These are phyloP conservation scores for Saussurea involucrata DNA, from an alignment of 129 eudicot species.

Conservation along the genomic window DNA sequence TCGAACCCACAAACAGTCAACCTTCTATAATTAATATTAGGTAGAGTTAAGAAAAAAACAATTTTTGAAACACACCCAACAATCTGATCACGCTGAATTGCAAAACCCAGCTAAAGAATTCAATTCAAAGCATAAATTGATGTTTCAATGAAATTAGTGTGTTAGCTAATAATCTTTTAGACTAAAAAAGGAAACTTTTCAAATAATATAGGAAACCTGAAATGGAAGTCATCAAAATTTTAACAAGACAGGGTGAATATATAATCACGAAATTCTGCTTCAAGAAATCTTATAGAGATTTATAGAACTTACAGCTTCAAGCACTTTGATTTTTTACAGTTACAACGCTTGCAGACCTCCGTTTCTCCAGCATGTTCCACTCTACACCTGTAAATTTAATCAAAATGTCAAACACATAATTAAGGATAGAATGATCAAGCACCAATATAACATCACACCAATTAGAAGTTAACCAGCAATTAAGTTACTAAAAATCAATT, in stretches of 20 bases:
- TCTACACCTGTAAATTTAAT: slow-evolving; percentile 56
- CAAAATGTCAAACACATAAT: neutral
- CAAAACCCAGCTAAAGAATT: too few relatives aligned
- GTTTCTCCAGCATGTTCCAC: slow-evolving; percentile 53
- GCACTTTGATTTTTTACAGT: slow-evolving; percentile 97
- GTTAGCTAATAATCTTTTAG: neutral
- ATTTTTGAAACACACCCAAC: too few relatives aligned
- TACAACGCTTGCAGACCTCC: slow-evolving; percentile 89
- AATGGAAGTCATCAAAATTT: neutral
- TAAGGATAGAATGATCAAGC: neutral
- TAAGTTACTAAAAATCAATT: too few relatives aligned
- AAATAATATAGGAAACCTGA: too few relatives aligned
- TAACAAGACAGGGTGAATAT: neutral
- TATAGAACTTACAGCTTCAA: slow-evolving; percentile 85
- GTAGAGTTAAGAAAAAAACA: too few relatives aligned
- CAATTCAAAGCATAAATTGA: too few relatives aligned
- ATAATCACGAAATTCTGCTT: neutral
- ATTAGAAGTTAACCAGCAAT: too few relatives aligned
- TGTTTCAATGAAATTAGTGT: neutral
- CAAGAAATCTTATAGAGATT: neutral
- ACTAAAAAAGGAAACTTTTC: neutral
- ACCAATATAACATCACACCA: too few relatives aligned
- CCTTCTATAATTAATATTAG: too few relatives aligned
- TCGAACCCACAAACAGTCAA: too few relatives aligned
- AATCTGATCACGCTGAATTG: too few relatives aligned